Percentiles rank a stretch among this genome's conserved stretches.
These are phyloP conservation scores for Trichoderma koningiopsis DNA, from an alignment of 2,329 filamentous ascomycete species.

Conservation along the genomic window DNA sequence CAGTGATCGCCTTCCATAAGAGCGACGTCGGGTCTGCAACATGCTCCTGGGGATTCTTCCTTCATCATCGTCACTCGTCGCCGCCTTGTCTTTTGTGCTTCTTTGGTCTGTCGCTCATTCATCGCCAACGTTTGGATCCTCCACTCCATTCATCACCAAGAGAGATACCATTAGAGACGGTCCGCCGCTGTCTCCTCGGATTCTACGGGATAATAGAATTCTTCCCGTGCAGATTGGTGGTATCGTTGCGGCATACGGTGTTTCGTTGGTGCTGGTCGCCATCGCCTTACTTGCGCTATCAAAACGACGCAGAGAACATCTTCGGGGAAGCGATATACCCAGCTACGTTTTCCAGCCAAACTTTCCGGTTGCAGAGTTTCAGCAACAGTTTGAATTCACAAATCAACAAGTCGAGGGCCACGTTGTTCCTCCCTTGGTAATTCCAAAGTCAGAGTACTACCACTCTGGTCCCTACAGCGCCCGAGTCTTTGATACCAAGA, in stretches of 20 bases:
- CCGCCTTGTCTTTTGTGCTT: constrained; percentile 34
- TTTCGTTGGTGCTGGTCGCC: constrained; percentile 74
- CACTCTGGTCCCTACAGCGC: constrained; percentile 19
- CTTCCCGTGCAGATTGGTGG: constrained; percentile 82
- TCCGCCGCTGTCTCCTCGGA: constrained; percentile 59
- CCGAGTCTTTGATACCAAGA: constrained; percentile 22
- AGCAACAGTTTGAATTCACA: constrained; percentile 27
- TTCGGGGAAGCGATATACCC: constrained; percentile 54
- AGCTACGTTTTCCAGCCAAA: constrained; percentile 41
- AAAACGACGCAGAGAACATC: constrained; percentile 55
- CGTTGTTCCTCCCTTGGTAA: constrained; percentile 56
- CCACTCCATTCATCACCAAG: constrained; percentile 25
- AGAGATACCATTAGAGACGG: constrained; percentile 48
- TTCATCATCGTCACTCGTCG: constrained; percentile 34
- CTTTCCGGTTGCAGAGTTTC: constrained; percentile 13
- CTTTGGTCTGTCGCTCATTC: constrained; percentile 37
- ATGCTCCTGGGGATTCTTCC: constrained; percentile 44
- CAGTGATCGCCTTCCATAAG: constrained; percentile 39
- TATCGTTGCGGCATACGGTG: constrained; percentile 80
- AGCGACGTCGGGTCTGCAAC: constrained; percentile 39
- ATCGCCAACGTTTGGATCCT: constrained; percentile 35
- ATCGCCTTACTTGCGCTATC: constrained; percentile 63
- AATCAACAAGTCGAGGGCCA: constrained; percentile 34
- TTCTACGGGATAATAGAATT: constrained; percentile 62
- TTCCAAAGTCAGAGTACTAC: constrained; percentile 42